Conservation (phyloP, 225 moss, liverwort and hornwort genomes). For the Rhytidiadelphus loreus region DNA sequence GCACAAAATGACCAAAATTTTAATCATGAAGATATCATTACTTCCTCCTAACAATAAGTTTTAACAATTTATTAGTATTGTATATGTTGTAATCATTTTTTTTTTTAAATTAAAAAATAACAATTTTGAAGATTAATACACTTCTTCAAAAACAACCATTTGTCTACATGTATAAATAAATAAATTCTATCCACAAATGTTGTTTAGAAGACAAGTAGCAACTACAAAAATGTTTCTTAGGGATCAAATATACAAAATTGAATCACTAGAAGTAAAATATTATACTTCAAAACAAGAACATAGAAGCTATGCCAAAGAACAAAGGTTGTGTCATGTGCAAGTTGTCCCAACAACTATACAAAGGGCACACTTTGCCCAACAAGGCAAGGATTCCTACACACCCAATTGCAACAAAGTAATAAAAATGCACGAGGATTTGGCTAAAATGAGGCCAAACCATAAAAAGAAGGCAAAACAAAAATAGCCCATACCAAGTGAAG, state of each 20-base stretch:
- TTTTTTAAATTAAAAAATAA: not conserved
- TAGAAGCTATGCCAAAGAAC: not conserved
- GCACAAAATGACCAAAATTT: not conserved
- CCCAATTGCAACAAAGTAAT: not conserved
- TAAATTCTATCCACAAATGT: too few species aligned
- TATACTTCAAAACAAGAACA: not conserved
- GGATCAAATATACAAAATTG: not conserved
- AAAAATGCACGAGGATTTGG: not conserved
- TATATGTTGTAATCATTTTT: not conserved
- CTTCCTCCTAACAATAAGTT: accelerated
- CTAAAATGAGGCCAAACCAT: not conserved
- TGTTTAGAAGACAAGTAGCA: accelerated
- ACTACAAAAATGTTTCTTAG: not conserved
- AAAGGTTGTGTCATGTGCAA: not conserved
- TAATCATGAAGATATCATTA: not conserved
- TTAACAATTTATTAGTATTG: not conserved
- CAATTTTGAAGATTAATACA: not conserved
- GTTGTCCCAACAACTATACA: not conserved
- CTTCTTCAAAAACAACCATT: not conserved
- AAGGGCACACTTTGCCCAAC: too few species aligned
- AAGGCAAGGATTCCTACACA: not conserved
- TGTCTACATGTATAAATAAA: not conserved
- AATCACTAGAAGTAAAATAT: accelerated
- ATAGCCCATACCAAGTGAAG: not conserved
- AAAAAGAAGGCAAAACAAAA: not conserved